Percentiles rank a stretch among this genome's conserved stretches.
phyloP scores from a whole-genome alignment of 352 stramenopile genomes.

The Globisporangium rhizosaccharum region DNA sequence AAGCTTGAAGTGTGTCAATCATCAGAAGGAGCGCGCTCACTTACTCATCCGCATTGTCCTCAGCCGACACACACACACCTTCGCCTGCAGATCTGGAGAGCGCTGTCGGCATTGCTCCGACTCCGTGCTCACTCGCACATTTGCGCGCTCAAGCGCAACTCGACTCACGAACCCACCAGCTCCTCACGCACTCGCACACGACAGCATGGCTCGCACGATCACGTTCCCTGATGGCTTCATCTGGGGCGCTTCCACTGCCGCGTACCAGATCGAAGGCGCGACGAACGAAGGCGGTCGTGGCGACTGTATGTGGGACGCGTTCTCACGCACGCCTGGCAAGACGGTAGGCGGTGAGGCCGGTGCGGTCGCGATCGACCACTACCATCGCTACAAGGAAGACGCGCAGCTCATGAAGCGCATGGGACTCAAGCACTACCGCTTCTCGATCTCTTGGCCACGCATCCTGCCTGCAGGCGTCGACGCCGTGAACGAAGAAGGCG shows the following conservation, averaged over 20 bases:
- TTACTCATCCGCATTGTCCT: too few species aligned
- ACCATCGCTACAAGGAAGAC: constrained; percentile 87
- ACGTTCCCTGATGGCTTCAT: constrained; percentile 60
- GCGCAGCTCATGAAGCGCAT: constrained; percentile 88
- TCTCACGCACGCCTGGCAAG: constrained; percentile 57
- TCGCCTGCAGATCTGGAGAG: too few species aligned
- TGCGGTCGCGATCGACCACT: constrained; percentile 89
- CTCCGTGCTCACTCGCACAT: too few species aligned
- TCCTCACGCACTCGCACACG: too few species aligned
- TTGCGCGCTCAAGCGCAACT: too few species aligned
- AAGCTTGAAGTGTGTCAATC: too few species aligned
- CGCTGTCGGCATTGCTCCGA: too few species aligned
- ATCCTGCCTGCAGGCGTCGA: constrained; percentile 87
- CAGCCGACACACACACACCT: too few species aligned
- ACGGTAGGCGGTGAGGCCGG: constrained; percentile 71
- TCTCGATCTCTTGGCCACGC: constrained; percentile 90
- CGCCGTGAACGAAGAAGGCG: constrained; percentile 76
- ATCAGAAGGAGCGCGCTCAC: too few species aligned
- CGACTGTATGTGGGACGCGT: constrained; percentile 89
- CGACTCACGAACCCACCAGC: too few species aligned
- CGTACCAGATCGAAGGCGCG: constrained; percentile 92
- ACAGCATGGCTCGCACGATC: background rate
- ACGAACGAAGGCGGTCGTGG: constrained; percentile 77
- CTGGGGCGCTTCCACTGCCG: constrained; percentile 80
- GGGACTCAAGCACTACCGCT: constrained; percentile 87